Percentiles rank a stretch among this genome's conserved stretches.
phyloP scores from a whole-genome alignment of 306 rosid species.

The Lupinus albus region DNA sequence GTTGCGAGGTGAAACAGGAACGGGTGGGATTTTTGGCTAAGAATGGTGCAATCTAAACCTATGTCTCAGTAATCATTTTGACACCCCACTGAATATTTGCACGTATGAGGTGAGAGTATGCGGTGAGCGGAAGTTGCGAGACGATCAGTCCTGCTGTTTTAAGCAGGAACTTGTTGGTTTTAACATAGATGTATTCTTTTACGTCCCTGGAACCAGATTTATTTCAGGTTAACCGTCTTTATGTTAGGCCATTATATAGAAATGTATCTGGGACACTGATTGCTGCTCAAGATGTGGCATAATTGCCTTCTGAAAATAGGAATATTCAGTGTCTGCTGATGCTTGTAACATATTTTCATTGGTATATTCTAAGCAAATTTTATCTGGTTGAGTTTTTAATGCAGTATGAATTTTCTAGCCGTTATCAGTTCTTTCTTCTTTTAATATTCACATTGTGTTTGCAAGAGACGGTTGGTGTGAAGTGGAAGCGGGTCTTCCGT shows the following conservation, averaged over 20 bases:
- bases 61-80: constrained; percentile 41
- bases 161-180: constrained; percentile 68
- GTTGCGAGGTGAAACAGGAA: constrained; percentile 82
- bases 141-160: constrained; percentile 69
- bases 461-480: constrained; percentile 98
- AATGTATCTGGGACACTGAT: constrained; percentile 54
- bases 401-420: constrained; percentile 52
- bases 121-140: constrained; percentile 80
- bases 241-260: constrained; percentile 57
- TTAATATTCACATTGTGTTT: constrained; percentile 89
- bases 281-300: constrained; percentile 67
- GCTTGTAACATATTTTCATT: constrained; percentile 84
- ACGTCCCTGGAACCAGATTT: constrained; percentile 54
- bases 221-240: constrained; percentile 81
- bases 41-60: constrained; percentile 38
- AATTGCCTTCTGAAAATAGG: constrained; percentile 54
- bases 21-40: constrained; percentile 89
- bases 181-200: constrained; percentile 61
- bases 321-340: constrained; percentile 70
- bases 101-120: constrained; percentile 87
- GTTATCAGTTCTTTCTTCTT: constrained; percentile 48
- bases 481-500: constrained; percentile 78
- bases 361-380: constrained; percentile 71
- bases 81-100: constrained; percentile 46
- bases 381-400: constrained; percentile 58